Evolutionary conservation across 768 basidiomycete genomes (phyloP).

Genomic region (Naganishia vaughanmartiniae): DNA sequence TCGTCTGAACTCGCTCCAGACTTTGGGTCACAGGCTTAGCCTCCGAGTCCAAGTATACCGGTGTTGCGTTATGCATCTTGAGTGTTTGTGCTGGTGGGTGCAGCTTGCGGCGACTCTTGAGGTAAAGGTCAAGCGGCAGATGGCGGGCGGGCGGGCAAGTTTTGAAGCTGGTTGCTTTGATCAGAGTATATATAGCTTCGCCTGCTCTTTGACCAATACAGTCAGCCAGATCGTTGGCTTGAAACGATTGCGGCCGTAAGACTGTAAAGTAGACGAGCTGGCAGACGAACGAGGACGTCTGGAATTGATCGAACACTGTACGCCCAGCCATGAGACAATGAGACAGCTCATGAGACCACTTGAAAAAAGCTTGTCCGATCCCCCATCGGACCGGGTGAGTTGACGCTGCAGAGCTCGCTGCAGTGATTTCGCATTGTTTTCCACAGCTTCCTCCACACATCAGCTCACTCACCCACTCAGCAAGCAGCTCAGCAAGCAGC

Average conservation of each 20-base stretch:
- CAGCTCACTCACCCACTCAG: no score
- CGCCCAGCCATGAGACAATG: background rate
- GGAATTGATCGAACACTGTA: background rate
- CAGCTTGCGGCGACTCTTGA: background rate
- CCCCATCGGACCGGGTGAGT: slow-evolving; percentile 8
- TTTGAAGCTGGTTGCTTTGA: background rate
- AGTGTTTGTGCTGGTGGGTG: background rate
- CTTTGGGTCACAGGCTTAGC: background rate
- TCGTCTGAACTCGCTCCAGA: background rate
- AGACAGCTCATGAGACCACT: no score
- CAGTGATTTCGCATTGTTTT: no score
- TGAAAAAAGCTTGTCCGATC: slow-evolving; percentile 1
- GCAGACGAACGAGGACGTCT: background rate
- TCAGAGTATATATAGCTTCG: background rate
- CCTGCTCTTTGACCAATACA: no score
- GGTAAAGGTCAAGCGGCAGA: background rate
- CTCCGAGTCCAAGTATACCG: slow-evolving; percentile 1
- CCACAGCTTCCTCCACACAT: no score
- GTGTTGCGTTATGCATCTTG: background rate
- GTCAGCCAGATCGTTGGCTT: background rate
- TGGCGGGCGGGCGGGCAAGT: background rate
- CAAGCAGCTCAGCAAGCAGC: no score
- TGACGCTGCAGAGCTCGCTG: no score
- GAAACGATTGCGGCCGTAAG: background rate
- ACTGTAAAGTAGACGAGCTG: background rate